Evolutionary conservation across 345 rosid species (phyloP).

Genomic region (Leavenworthia alabamica): DNA sequence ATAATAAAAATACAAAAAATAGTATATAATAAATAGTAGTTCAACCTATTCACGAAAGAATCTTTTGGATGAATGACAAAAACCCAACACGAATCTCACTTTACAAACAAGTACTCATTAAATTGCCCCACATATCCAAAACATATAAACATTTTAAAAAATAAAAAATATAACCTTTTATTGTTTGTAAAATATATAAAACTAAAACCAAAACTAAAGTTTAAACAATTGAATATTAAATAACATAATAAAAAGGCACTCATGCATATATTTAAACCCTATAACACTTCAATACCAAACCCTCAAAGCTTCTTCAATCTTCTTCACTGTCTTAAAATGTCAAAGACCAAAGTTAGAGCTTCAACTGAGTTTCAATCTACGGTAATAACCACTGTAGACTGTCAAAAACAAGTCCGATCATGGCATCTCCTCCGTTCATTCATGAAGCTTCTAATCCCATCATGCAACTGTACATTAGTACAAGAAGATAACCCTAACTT

Average conservation of each 20-base stretch:
- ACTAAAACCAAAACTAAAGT: conserved; percentile 3
- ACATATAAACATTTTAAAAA: conserved; percentile 8
- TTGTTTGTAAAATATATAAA: no score
- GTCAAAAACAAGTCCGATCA: conserved; percentile 74
- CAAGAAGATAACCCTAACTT: conserved; percentile 27
- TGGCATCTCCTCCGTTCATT: conserved; percentile 64
- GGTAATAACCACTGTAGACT: conserved; percentile 52
- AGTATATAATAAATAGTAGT: conserved; percentile 23
- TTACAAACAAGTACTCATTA: conserved; percentile 26
- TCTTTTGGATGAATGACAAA: conserved; percentile 28
- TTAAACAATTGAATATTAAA: background rate
- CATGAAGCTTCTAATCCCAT: conserved; percentile 51
- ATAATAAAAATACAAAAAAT: conserved; percentile 16
- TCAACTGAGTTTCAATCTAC: conserved; percentile 30
- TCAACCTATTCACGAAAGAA: conserved; percentile 32
- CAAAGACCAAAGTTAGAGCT: conserved; percentile 34
- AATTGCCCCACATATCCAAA: conserved; percentile 29
- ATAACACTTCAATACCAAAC: conserved; percentile 14
- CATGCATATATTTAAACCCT: conserved; percentile 21
- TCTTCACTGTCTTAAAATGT: conserved; percentile 33
- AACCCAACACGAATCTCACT: conserved; percentile 31
- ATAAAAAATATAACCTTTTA: background rate
- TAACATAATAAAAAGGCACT: background rate
- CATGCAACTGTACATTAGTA: conserved; percentile 39
- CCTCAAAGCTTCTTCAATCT: conserved; percentile 20